phyloP scores from a whole-genome alignment of 1,284 basidiomycete species.

The Sporisorium scitamineum region DNA sequence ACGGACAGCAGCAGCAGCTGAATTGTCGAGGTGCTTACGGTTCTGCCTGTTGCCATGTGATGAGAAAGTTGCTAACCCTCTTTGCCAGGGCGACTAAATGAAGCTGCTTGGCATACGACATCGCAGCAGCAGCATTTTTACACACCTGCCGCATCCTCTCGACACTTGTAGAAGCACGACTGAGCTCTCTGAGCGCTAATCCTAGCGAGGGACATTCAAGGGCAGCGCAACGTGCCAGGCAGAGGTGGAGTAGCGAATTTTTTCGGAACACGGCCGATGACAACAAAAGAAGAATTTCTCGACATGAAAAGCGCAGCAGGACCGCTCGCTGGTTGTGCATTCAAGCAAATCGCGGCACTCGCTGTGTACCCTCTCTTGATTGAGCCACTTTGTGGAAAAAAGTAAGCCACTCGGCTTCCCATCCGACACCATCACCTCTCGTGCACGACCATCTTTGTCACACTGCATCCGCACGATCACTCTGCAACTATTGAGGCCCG shows the following conservation, averaged over 20 bases:
- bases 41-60: no score
- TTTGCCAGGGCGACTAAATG: no score
- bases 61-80: no score
- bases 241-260: constrained; percentile 14
- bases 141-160: no score
- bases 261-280: constrained; percentile 19
- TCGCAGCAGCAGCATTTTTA: no score
- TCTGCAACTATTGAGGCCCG: neutral
- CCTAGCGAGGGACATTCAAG: no score
- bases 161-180: no score
- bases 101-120: neutral
- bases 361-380: neutral
- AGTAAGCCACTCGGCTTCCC: neutral
- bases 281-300: constrained; percentile 12
- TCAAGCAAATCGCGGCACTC: constrained; percentile 12
- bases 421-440: neutral
- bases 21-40: no score
- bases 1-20: no score
- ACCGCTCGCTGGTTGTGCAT: neutral
- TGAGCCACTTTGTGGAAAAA: neutral
- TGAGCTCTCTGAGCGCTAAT: no score
- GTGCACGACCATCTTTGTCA: neutral
- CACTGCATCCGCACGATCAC: neutral
- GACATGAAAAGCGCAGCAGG: constrained; percentile 5
- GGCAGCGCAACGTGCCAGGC: neutral